These are phyloP conservation scores for Beauveria scarabaeidicola DNA, from an alignment of 2,329 filamentous ascomycete genomes.

Conservation along the genomic window DNA sequence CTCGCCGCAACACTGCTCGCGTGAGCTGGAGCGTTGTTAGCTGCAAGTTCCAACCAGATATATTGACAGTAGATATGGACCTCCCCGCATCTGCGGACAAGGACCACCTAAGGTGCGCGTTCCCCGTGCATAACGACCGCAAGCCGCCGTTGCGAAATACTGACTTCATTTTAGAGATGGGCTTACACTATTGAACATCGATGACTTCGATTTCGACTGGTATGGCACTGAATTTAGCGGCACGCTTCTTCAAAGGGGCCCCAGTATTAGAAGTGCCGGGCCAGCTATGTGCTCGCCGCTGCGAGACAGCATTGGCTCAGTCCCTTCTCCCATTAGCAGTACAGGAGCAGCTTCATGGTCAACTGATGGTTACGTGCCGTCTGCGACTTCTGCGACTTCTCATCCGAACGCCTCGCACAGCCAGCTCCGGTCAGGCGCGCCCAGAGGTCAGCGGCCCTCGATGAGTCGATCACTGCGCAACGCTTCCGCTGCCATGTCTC, in stretches of 20 bases:
- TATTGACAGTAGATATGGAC: conserved; percentile 1
- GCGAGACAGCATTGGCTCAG: neutral
- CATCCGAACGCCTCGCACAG: neutral
- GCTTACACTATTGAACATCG: neutral
- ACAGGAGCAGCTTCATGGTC: neutral
- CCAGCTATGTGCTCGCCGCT: neutral
- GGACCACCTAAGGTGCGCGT: conserved; percentile 7
- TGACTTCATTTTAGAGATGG: conserved; percentile 1
- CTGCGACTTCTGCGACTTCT: neutral
- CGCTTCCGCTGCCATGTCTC: neutral
- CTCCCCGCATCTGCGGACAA: neutral
- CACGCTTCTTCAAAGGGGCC: neutral
- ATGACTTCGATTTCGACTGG: neutral
- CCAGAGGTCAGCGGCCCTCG: neutral
- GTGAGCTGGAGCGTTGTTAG: neutral
- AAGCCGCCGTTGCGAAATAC: neutral
- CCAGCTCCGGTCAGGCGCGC: neutral
- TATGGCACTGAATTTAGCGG: neutral
- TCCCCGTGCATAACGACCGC: neutral
- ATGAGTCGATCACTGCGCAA: neutral
- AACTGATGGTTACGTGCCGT: neutral
- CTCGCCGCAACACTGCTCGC: neutral
- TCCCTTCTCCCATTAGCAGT: neutral
- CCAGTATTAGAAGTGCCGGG: neutral
- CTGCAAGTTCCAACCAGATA: neutral